Conservation (phyloP, 129 eudicot genomes). For the Arctium lappa region DNA sequence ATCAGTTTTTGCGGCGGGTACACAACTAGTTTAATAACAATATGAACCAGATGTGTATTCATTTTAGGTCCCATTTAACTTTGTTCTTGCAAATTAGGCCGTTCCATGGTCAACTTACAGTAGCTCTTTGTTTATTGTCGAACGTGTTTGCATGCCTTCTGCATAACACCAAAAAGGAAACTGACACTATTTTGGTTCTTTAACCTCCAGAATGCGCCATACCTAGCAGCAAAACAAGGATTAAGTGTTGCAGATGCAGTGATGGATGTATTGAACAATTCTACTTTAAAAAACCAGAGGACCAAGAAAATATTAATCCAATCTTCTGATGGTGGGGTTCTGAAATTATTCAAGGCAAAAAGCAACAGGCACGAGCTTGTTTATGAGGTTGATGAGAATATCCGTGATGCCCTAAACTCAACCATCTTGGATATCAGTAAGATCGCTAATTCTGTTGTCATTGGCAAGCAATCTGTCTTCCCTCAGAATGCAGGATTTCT, state of each 20-base stretch:
- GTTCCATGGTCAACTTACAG: background rate
- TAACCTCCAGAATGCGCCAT: constrained; percentile 65
- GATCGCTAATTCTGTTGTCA: constrained; percentile 66
- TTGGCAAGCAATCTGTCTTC: constrained; percentile 61
- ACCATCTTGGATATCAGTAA: constrained; percentile 56
- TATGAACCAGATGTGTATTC: background rate
- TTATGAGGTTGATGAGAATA: constrained; percentile 56
- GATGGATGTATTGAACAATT: constrained; percentile 41
- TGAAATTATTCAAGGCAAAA: constrained; percentile 44
- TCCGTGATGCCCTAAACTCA: constrained; percentile 54
- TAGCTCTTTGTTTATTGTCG: background rate
- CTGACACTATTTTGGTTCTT: constrained; percentile 9
- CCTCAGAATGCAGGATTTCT: constrained; percentile 45
- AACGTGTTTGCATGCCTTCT: background rate
- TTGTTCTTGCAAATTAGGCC: background rate
- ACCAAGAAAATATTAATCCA: constrained; percentile 63
- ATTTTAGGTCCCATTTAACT: background rate
- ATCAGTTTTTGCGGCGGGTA: background rate
- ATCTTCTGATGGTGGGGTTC: constrained; percentile 68
- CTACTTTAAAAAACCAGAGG: constrained; percentile 42
- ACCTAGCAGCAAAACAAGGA: constrained; percentile 67
- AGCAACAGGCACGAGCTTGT: constrained; percentile 61
- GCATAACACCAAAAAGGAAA: background rate
- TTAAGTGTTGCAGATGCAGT: constrained; percentile 65
- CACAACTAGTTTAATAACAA: background rate